These are phyloP conservation scores for Pythium graminicola DNA, from an alignment of 352 stramenopile genomes.

Conservation along the genomic window DNA sequence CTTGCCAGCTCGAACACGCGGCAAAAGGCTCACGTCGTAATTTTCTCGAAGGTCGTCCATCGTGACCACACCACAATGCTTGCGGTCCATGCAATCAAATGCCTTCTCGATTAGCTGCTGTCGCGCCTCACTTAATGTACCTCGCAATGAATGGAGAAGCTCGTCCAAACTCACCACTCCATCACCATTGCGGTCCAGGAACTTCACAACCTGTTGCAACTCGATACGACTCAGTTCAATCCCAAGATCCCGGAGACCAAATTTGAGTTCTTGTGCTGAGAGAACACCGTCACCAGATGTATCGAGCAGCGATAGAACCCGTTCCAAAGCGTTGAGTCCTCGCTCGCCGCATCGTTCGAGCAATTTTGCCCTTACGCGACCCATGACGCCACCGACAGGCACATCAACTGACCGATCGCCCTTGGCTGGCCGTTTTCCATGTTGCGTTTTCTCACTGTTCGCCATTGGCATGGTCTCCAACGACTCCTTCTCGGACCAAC, in stretches of 20 bases:
- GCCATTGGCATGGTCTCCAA: not conserved
- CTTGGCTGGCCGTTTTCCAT: not conserved
- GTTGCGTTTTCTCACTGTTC: not conserved
- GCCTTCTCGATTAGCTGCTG: conserved; percentile 37
- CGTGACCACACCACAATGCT: conserved; percentile 29
- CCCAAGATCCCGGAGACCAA: conserved; percentile 46
- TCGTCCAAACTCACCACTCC: conserved; percentile 47
- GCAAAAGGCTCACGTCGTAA: conserved; percentile 72
- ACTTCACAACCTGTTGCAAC: conserved; percentile 29
- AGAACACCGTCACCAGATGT: conserved; percentile 36
- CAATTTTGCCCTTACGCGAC: conserved; percentile 31
- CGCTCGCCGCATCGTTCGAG: conserved; percentile 28
- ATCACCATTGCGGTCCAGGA: conserved; percentile 43
- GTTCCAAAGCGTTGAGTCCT: conserved; percentile 46
- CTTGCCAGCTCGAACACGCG: conserved; percentile 57
- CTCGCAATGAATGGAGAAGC: conserved; percentile 46
- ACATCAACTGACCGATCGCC: not conserved
- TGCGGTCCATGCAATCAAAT: conserved; percentile 54
- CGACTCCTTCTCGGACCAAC: not conserved
- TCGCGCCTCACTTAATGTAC: conserved; percentile 24
- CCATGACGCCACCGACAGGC: conserved; percentile 9
- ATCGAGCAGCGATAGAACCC: conserved; percentile 38
- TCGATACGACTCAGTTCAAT: conserved; percentile 38
- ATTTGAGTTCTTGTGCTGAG: conserved; percentile 48
- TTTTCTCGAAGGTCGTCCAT: conserved; percentile 52